A percentile compares a stretch with the other conserved stretches of the same genome.
Conservation (phyloP, 2,329 filamentous ascomycete genomes). For the Leptographium galeiforme region DNA sequence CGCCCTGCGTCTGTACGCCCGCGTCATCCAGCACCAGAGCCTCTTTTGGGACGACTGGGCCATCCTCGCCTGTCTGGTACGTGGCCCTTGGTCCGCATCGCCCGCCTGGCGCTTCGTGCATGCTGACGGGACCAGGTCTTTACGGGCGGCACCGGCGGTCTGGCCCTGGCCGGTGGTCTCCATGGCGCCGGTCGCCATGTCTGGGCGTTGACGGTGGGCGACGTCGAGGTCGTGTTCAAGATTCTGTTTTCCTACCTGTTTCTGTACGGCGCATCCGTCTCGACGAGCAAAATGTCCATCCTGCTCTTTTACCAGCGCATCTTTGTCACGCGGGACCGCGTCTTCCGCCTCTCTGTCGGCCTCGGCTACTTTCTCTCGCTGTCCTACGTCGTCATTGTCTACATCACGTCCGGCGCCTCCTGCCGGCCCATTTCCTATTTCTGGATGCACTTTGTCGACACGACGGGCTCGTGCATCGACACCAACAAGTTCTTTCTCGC, state of each 20-base stretch:
- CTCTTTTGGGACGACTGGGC: background rate
- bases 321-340: background rate
- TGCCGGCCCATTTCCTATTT: background rate
- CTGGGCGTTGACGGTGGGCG: background rate
- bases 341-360: background rate
- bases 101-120: no score
- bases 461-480: conserved; percentile 6
- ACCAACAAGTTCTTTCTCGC: conserved; percentile 9
- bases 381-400: background rate
- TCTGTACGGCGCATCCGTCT: background rate
- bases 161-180: background rate
- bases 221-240: background rate
- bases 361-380: background rate
- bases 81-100: background rate
- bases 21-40: background rate
- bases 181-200: background rate
- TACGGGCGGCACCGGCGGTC: background rate
- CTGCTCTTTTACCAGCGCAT: conserved; percentile 1
- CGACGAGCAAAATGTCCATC: background rate
- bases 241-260: background rate
- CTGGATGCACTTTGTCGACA: background rate
- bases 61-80: background rate
- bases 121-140: background rate
- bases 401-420: background rate
- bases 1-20: background rate